Conservation (phyloP, 1,284 basidiomycete genomes). For the Trichosporon asahii region DNA sequence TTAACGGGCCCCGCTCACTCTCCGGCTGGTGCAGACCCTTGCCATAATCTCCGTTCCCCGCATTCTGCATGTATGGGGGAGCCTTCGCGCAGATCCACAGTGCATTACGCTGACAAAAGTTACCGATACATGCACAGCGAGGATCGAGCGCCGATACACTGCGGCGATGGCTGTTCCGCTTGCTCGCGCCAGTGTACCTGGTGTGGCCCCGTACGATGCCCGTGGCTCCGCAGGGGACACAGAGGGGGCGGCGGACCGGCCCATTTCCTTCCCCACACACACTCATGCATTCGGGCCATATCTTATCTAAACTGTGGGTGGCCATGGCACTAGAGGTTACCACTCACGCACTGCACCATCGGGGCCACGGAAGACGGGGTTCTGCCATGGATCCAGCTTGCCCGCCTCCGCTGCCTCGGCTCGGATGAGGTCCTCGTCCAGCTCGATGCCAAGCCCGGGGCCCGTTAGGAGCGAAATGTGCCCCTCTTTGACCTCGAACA, state of each 20-base stretch:
- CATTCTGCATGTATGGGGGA: no score
- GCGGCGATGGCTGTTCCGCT: not conserved
- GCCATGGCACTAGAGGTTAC: constrained; percentile 41
- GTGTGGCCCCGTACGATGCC: not conserved
- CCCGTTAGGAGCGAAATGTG: constrained; percentile 60
- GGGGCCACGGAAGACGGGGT: constrained; percentile 61
- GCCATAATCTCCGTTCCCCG: no score
- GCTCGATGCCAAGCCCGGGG: constrained; percentile 65
- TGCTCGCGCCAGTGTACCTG: not conserved
- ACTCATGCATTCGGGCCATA: not conserved
- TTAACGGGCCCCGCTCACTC: not conserved
- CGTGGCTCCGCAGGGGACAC: not conserved
- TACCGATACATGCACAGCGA: not conserved
- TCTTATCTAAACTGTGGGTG: not conserved
- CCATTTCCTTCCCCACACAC: not conserved
- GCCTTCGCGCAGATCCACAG: no score
- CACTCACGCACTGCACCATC: constrained; percentile 60
- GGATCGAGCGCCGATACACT: not conserved
- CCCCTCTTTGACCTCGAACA: constrained; percentile 64
- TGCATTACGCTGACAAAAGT: not conserved
- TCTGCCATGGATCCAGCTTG: constrained; percentile 55
- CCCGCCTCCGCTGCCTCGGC: constrained; percentile 54
- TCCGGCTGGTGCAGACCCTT: no score
- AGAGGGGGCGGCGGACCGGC: not conserved
- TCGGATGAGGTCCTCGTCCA: constrained; percentile 65